Percentiles rank a stretch among this genome's conserved stretches.
These are phyloP conservation scores for Alternaria postmessia DNA, from an alignment of 2,329 filamentous ascomycete species.

Conservation along the genomic window DNA sequence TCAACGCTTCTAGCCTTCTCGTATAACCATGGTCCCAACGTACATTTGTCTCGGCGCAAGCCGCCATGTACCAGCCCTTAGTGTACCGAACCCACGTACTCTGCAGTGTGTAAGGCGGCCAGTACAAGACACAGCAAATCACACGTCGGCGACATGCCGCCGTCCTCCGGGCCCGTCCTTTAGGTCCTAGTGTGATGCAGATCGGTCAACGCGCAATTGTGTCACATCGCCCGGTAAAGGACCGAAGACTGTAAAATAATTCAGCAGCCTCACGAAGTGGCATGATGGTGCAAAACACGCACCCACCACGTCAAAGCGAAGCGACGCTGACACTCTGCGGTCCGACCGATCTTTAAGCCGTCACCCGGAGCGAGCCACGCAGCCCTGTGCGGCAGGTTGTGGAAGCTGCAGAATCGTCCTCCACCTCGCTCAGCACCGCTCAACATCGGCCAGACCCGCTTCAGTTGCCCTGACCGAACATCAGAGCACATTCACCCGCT, in stretches of 20 bases:
- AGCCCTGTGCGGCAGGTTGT: not conserved
- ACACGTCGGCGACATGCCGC: constrained; percentile 13
- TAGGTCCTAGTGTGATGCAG: constrained; percentile 6
- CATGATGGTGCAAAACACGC: constrained; percentile 1
- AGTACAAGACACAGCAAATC: constrained; percentile 9
- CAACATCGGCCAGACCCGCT: constrained; percentile 19
- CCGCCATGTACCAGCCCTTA: constrained; percentile 13
- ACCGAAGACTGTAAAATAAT: constrained; percentile 7
- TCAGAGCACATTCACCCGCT: not conserved
- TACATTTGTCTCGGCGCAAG: constrained; percentile 17
- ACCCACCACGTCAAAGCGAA: not conserved
- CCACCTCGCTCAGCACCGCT: constrained; percentile 12
- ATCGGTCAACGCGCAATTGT: constrained; percentile 10
- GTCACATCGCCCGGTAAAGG: constrained; percentile 16
- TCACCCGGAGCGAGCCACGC: constrained; percentile 7
- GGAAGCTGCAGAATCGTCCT: constrained; percentile 4
- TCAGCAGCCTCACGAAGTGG: constrained; percentile 6
- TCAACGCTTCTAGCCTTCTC: constrained; percentile 18
- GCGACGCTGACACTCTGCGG: not conserved
- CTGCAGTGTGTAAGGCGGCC: not conserved
- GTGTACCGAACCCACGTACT: constrained; percentile 6
- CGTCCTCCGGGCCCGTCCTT: constrained; percentile 9
- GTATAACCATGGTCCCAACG: constrained; percentile 3
- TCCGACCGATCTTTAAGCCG: constrained; percentile 9
- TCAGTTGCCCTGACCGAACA: constrained; percentile 12